These are phyloP conservation scores for Heracleum sosnowskyi DNA, from an alignment of 129 eudicot species.

Conservation along the genomic window DNA sequence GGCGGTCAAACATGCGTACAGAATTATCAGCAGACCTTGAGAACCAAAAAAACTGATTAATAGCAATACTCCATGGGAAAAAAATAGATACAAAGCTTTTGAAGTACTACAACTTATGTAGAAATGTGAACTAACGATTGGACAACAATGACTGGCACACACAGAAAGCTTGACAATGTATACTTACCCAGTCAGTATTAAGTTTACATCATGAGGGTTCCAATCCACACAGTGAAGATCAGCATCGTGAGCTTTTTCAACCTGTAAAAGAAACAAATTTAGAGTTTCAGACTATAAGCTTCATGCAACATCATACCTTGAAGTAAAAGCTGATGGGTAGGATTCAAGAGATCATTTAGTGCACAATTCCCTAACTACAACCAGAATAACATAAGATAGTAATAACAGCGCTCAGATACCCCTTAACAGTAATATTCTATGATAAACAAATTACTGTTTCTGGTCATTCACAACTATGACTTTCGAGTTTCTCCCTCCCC, in stretches of 20 bases:
- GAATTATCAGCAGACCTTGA: conserved; percentile 88
- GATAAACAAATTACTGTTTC: neutral
- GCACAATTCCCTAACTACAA: neutral
- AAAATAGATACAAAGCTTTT: neutral
- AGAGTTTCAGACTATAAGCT: neutral
- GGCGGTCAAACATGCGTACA: conserved; percentile 84
- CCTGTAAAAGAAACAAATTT: conserved; percentile 34
- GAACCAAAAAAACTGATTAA: neutral
- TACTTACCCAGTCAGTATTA: conserved; percentile 76
- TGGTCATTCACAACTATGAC: neutral
- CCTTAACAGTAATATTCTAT: neutral
- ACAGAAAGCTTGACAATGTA: neutral
- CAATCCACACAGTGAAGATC: conserved; percentile 97
- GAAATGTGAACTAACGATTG: neutral
- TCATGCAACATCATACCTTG: neutral
- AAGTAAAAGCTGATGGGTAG: neutral
- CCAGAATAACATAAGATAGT: neutral
- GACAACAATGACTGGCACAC: neutral
- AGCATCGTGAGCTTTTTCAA: conserved; percentile 90
- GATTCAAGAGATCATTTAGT: neutral
- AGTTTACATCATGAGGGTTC: conserved; percentile 82
- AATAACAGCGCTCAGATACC: neutral
- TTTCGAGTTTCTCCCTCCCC: neutral
- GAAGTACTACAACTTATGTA: neutral
- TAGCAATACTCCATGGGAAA: neutral